Evolutionary conservation across 345 rosid genomes (phyloP).

Genomic region (Populus alba): DNA sequence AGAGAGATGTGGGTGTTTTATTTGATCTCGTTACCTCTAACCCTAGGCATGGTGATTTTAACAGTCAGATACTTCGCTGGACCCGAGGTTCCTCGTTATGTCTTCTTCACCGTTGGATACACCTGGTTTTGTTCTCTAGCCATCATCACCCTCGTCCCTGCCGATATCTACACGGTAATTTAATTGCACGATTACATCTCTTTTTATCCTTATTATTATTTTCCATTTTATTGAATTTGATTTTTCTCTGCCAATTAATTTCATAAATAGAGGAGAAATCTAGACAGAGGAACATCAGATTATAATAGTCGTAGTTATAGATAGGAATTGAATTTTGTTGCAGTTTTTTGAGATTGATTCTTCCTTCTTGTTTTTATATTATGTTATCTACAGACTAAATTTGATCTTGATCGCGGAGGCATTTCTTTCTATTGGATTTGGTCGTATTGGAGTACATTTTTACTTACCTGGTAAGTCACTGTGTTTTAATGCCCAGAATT

Average conservation of each 20-base stretch:
- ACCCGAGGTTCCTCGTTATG: conserved; percentile 92
- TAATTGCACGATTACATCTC: neutral
- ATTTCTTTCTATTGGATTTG: conserved; percentile 95
- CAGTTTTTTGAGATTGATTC: neutral
- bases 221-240: neutral
- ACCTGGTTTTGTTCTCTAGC: conserved; percentile 97
- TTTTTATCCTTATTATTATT: neutral
- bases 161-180: conserved; percentile 89
- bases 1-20: conserved; percentile 88
- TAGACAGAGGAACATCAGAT: too few species aligned
- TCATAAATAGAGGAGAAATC: neutral
- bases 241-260: neutral
- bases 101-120: conserved; percentile 88
- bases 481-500: neutral
- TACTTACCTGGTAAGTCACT: conserved; percentile 86
- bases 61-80: conserved; percentile 90
- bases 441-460: conserved; percentile 97
- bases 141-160: conserved; percentile 94
- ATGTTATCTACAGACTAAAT: conserved; percentile 40
- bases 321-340: too few species aligned
- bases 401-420: conserved; percentile 49
- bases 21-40: conserved; percentile 93
- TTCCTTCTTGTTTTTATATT: neutral
- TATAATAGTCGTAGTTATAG: too few species aligned
- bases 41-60: conserved; percentile 81